Evolutionary conservation across 2,329 filamentous ascomycete genomes (phyloP).

Genomic region (Drechmeria coniospora): DNA sequence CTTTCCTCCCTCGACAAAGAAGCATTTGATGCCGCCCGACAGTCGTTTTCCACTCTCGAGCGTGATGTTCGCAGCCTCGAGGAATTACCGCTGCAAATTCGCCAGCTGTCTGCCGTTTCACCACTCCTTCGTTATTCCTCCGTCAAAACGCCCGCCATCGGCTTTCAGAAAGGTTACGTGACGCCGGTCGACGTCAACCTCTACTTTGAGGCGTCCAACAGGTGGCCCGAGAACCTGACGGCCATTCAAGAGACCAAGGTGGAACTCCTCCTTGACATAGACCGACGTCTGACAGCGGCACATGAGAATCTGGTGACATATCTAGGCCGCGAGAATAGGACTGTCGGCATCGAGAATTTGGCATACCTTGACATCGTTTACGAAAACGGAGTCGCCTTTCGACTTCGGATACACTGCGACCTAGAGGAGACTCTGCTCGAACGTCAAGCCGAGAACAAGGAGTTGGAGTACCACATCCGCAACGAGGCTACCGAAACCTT

Average conservation of each 20-base stretch:
- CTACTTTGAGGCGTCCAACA: constrained; percentile 82
- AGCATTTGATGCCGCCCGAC: constrained; percentile 52
- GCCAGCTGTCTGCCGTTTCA: constrained; percentile 61
- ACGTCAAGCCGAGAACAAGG: constrained; percentile 61
- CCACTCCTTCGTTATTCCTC: constrained; percentile 62
- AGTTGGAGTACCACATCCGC: constrained; percentile 45
- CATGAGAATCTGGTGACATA: constrained; percentile 48
- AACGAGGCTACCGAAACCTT: constrained; percentile 58
- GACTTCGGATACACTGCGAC: constrained; percentile 78
- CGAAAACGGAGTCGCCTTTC: constrained; percentile 56
- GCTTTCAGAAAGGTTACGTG: constrained; percentile 26
- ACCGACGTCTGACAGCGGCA: constrained; percentile 48
- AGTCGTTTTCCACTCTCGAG: constrained; percentile 60
- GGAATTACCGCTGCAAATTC: constrained; percentile 73
- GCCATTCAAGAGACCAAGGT: constrained; percentile 91
- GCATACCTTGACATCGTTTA: constrained; percentile 73
- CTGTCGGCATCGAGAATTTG: constrained; percentile 54
- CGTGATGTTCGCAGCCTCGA: constrained; percentile 62
- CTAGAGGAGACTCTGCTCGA: constrained; percentile 70
- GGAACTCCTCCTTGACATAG: constrained; percentile 69
- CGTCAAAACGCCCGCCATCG: constrained; percentile 24
- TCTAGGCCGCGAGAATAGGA: constrained; percentile 67
- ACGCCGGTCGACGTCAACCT: constrained; percentile 63
- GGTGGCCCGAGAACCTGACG: constrained; percentile 83
- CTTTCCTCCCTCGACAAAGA: constrained; percentile 32